A percentile compares a stretch with the other conserved stretches of the same genome.
phyloP scores from a whole-genome alignment of 2,329 filamentous ascomycete species.

The Alternaria postmessia region DNA sequence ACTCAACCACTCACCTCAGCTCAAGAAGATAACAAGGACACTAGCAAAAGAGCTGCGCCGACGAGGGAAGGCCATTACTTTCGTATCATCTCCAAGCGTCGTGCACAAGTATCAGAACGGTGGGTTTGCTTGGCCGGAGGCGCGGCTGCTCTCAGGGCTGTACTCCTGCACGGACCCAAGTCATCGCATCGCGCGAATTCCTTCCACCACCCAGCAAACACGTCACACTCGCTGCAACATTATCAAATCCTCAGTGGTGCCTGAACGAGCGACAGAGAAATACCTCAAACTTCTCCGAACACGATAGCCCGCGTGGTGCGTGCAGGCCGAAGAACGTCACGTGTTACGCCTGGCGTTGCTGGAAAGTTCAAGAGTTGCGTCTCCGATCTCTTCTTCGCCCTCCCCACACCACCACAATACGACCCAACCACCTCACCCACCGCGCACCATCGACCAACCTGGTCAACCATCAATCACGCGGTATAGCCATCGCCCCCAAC shows the following conservation, averaged over 20 bases:
- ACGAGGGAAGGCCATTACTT: slow-evolving; percentile 5
- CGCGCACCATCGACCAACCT: slow-evolving; percentile 45
- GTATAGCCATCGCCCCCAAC: slow-evolving; percentile 36
- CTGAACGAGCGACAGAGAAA: slow-evolving; percentile 18
- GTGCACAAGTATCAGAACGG: slow-evolving; percentile 10
- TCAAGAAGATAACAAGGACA: slow-evolving; percentile 16
- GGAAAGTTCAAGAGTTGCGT: slow-evolving; percentile 30
- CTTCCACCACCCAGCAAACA: slow-evolving; percentile 33
- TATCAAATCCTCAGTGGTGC: slow-evolving; percentile 21
- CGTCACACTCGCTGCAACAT: slow-evolving; percentile 34
- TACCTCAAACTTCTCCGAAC: slow-evolving; percentile 32
- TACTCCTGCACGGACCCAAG: slow-evolving; percentile 35
- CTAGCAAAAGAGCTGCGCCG: slow-evolving; percentile 9
- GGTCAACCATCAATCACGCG: slow-evolving; percentile 43
- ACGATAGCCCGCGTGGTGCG: slow-evolving; percentile 21
- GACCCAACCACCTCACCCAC: slow-evolving; percentile 46
- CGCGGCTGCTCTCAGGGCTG: slow-evolving; percentile 20
- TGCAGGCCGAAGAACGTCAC: slow-evolving; percentile 27
- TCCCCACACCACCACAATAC: slow-evolving; percentile 40
- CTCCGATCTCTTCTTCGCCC: slow-evolving; percentile 33
- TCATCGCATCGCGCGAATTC: slow-evolving; percentile 37
- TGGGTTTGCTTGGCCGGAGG: slow-evolving; percentile 17
- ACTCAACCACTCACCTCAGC: slow-evolving; percentile 14
- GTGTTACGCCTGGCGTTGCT: slow-evolving; percentile 26
- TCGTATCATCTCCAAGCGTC: background rate